phyloP scores from a whole-genome alignment of 2,329 filamentous ascomycete species.

The Cucurbitaria berberidis region DNA sequence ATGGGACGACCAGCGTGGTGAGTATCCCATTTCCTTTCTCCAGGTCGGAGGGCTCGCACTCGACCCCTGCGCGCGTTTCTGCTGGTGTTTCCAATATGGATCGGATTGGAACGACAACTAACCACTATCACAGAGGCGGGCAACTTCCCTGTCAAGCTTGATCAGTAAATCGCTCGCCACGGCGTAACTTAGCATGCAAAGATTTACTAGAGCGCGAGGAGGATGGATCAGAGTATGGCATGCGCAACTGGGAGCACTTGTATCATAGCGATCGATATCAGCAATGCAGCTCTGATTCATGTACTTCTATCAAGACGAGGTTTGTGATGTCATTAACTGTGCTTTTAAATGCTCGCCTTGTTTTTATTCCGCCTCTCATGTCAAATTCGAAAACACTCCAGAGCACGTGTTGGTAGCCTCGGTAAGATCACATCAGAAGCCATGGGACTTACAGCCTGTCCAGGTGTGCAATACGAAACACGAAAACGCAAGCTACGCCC shows the following conservation, averaged over 20 bases:
- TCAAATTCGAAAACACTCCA: too few species aligned
- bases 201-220: constrained; percentile 23
- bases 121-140: constrained; percentile 32
- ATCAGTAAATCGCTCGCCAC: constrained; percentile 39
- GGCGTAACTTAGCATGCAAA: constrained; percentile 17
- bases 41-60: background rate
- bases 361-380: background rate
- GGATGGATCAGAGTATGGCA: constrained; percentile 32
- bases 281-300: constrained; percentile 37
- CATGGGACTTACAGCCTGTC: too few species aligned
- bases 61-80: background rate
- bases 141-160: constrained; percentile 46
- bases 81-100: background rate
- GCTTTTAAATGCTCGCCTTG: too few species aligned
- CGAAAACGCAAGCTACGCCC: too few species aligned
- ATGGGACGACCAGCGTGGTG: constrained; percentile 98
- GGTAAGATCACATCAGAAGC: background rate
- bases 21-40: constrained; percentile 38
- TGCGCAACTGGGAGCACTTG: constrained; percentile 31
- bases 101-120: background rate
- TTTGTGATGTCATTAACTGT: constrained; percentile 10
- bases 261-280: constrained; percentile 38
- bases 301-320: background rate
- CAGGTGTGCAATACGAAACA: too few species aligned
- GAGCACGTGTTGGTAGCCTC: too few species aligned